A percentile compares a stretch with the other conserved stretches of the same genome.
phyloP scores from a whole-genome alignment of 805 yeast species.

The Myxozyma lipomycoides region DNA sequence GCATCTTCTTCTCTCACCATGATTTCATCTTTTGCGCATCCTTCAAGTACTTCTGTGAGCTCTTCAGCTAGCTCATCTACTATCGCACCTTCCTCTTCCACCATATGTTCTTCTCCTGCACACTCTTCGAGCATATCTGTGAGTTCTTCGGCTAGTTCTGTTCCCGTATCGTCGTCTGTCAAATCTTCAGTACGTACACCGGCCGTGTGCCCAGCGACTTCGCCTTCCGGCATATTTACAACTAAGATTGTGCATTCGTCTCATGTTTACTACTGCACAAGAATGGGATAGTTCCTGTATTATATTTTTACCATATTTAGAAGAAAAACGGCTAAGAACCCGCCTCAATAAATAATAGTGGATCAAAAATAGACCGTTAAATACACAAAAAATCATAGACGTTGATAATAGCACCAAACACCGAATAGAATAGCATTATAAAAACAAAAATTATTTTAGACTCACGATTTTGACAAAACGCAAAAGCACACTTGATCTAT shows the following conservation, averaged over 20 bases:
- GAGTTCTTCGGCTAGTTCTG: not conserved
- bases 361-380: too few relatives aligned
- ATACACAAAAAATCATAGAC: too few relatives aligned
- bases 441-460: too few relatives aligned
- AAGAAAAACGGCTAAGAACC: too few relatives aligned
- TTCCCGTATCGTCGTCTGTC: not conserved
- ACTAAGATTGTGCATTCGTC: not conserved
- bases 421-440: too few relatives aligned
- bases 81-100: not conserved
- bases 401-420: too few relatives aligned
- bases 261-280: too few relatives aligned
- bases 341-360: too few relatives aligned
- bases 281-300: too few relatives aligned
- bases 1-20: not conserved
- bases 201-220: not conserved
- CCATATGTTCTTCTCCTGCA: conserved; percentile 1
- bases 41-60: not conserved
- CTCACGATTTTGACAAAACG: too few relatives aligned
- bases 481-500: too few relatives aligned
- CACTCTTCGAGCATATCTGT: not conserved
- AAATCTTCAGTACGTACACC: not conserved
- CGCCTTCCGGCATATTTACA: not conserved
- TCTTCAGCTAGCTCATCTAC: not conserved
- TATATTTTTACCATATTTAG: too few relatives aligned
- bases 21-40: not conserved